Evolutionary conservation across 768 basidiomycete species (phyloP).

Genomic region (Pisolithus albus): DNA sequence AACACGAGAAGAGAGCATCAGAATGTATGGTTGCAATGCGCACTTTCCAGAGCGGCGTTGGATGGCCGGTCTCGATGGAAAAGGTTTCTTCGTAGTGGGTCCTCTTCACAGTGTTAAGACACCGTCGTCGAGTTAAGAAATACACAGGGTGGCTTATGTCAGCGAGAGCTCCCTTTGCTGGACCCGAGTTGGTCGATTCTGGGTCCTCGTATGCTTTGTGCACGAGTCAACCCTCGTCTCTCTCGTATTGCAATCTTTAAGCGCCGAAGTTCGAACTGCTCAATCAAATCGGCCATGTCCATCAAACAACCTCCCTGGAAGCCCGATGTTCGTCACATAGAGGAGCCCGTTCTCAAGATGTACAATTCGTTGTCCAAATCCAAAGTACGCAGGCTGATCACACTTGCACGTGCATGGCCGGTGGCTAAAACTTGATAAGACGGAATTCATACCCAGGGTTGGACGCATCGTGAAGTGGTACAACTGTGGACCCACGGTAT

Average conservation of each 20-base stretch:
- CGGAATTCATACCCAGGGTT: constrained; percentile 64
- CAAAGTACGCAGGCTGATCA: constrained; percentile 54
- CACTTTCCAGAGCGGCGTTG: no score
- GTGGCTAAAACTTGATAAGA: constrained; percentile 37
- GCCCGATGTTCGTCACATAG: constrained; percentile 29
- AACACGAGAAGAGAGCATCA: no score
- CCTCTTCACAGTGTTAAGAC: no score
- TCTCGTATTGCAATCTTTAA: constrained; percentile 6
- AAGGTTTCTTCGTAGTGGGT: no score
- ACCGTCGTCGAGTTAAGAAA: no score
- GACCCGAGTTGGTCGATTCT: background rate
- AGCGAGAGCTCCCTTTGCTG: constrained; percentile 6
- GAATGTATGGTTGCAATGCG: no score
- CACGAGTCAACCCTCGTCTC: constrained; percentile 11
- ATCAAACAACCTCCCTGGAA: constrained; percentile 52
- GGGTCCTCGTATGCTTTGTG: constrained; percentile 16
- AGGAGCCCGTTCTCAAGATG: constrained; percentile 55
- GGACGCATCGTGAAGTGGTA: constrained; percentile 92
- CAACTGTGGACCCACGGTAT: constrained; percentile 98
- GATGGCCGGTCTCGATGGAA: no score
- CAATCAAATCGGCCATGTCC: constrained; percentile 36
- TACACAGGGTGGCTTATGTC: constrained; percentile 12
- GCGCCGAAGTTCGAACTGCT: constrained; percentile 2
- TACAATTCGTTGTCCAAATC: constrained; percentile 90
- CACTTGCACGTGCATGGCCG: constrained; percentile 2